Percentiles rank a stretch among this genome's conserved stretches.
Conservation (phyloP, 2,329 filamentous ascomycete genomes). For the Fonsecaea nubica region DNA sequence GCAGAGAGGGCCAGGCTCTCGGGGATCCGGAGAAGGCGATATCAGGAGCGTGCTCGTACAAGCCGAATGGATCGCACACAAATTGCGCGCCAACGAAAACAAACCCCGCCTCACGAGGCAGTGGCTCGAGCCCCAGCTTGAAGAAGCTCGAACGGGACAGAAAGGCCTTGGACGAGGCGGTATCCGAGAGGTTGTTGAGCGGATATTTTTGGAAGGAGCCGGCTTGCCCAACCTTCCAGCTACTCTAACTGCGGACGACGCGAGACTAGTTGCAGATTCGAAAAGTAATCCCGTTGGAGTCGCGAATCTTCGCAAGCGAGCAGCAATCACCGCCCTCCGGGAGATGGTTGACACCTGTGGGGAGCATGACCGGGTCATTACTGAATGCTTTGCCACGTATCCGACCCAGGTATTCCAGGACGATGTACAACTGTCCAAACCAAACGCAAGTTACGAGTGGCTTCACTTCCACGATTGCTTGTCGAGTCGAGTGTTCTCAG, state of each 20-base stretch:
- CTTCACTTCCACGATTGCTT: conserved; percentile 89
- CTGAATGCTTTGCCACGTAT: conserved; percentile 83
- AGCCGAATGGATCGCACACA: conserved; percentile 69
- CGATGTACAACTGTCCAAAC: conserved; percentile 88
- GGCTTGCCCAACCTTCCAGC: conserved; percentile 63
- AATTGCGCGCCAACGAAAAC: conserved; percentile 55
- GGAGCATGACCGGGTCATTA: conserved; percentile 67
- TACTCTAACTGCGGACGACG: conserved; percentile 45
- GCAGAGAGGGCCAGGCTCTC: conserved; percentile 55
- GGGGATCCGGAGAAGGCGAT: conserved; percentile 59
- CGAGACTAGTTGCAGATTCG: conserved; percentile 47
- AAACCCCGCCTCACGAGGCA: conserved; percentile 58
- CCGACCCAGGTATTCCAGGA: conserved; percentile 90
- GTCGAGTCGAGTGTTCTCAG: conserved; percentile 77
- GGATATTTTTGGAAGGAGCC: conserved; percentile 69
- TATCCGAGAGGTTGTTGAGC: conserved; percentile 68
- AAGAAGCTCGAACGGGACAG: conserved; percentile 60
- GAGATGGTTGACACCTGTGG: conserved; percentile 69
- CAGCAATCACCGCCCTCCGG: conserved; percentile 63
- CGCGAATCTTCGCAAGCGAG: conserved; percentile 64
- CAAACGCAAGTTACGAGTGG: conserved; percentile 88
- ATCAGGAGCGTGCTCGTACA: conserved; percentile 70
- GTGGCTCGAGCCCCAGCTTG: conserved; percentile 67
- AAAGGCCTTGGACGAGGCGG: conserved; percentile 66
- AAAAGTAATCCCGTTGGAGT: conserved; percentile 58